A percentile compares a stretch with the other conserved stretches of the same genome.
Conservation (phyloP, 1,139 yeast species). For the Hansenula lynferdii region DNA sequence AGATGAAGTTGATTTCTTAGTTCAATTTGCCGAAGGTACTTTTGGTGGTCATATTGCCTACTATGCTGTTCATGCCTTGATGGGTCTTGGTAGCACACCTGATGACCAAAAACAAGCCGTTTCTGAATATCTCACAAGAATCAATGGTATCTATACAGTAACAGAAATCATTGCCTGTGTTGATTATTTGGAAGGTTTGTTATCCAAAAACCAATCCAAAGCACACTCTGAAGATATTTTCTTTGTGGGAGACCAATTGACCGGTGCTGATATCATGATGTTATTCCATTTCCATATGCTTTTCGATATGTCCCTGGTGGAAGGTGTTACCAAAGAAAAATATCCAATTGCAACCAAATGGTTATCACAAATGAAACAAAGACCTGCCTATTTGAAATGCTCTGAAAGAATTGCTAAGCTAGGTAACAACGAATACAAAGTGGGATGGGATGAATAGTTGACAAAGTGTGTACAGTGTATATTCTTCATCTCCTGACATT, state of each 20-base stretch:
- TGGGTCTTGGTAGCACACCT: conserved; percentile 37
- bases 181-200: conserved; percentile 35
- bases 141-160: conserved; percentile 36
- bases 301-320: conserved; percentile 7
- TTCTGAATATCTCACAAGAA: conserved; percentile 32
- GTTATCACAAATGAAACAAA: conserved; percentile 11
- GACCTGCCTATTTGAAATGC: conserved; percentile 14
- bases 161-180: conserved; percentile 36
- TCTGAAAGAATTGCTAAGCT: background rate
- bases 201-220: conserved; percentile 27
- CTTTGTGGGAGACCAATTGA: conserved; percentile 50
- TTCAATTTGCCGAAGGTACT: conserved; percentile 56
- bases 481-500: no score
- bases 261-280: conserved; percentile 53
- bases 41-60: conserved; percentile 44
- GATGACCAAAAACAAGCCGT: conserved; percentile 39
- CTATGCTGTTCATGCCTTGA: conserved; percentile 37
- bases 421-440: conserved; percentile 1
- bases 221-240: conserved; percentile 22
- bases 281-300: conserved; percentile 32
- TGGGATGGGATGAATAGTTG: no score
- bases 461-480: no score
- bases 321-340: conserved; percentile 8
- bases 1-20: conserved; percentile 39
- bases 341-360: conserved; percentile 19